These are phyloP conservation scores for Parmales sp. DNA, from an alignment of 108 stramenopile species.

Conservation along the genomic window DNA sequence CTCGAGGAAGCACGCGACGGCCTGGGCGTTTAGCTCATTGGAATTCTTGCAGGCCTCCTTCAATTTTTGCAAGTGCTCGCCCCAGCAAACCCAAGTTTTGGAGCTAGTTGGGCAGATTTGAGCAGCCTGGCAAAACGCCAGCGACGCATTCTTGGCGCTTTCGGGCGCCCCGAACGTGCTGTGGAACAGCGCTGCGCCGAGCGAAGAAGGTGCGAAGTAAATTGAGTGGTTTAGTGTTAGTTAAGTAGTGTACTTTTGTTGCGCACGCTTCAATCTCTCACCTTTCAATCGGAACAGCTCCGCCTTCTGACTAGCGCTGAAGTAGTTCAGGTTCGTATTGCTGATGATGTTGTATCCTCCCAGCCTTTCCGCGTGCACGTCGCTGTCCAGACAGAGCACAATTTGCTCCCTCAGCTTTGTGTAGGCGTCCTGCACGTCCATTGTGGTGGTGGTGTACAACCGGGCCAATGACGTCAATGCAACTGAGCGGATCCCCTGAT, in stretches of 20 bases:
- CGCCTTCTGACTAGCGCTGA: slow-evolving; percentile 69
- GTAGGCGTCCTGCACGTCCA: slow-evolving; percentile 82
- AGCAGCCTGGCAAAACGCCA: slow-evolving; percentile 78
- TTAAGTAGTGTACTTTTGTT: neutral
- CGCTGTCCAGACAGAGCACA: slow-evolving; percentile 49
- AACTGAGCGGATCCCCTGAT: slow-evolving; percentile 52
- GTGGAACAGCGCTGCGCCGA: too few species aligned
- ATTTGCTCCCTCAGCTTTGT: slow-evolving; percentile 87
- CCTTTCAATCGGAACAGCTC: slow-evolving; percentile 88
- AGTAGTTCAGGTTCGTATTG: slow-evolving; percentile 84
- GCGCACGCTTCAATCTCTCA: slow-evolving; percentile 54
- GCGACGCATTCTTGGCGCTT: slow-evolving; percentile 66
- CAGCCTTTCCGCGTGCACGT: slow-evolving; percentile 37
- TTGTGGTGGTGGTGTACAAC: slow-evolving; percentile 44
- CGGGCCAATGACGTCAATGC: slow-evolving; percentile 47
- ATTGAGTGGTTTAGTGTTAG: neutral
- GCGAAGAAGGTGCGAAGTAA: neutral
- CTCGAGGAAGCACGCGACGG: slow-evolving; percentile 87
- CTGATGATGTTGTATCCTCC: slow-evolving; percentile 85
- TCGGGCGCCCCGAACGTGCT: too few species aligned
- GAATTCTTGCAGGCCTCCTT: slow-evolving; percentile 47
- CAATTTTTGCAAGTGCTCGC: slow-evolving; percentile 34
- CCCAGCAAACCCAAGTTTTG: slow-evolving; percentile 86
- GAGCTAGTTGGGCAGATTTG: slow-evolving; percentile 76
- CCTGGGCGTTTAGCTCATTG: slow-evolving; percentile 72